phyloP scores from a whole-genome alignment of 352 stramenopile species.

The Phytophthora brassicae region DNA sequence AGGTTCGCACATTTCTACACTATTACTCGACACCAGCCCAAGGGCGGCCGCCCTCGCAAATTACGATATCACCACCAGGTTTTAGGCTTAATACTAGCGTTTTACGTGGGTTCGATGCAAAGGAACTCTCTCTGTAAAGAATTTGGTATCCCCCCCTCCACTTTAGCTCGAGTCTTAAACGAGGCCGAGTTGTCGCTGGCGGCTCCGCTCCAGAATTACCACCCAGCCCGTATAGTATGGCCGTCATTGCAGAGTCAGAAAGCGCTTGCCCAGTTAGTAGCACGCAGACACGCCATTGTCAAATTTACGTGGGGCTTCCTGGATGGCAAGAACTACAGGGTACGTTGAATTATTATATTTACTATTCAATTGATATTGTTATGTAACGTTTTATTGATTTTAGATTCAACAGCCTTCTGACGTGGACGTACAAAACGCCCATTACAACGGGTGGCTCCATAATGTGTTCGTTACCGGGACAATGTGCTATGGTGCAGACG shows the following conservation, averaged over 20 bases:
- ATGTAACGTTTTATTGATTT: neutral
- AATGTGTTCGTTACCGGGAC: slow-evolving; percentile 14
- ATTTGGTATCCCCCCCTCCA: neutral
- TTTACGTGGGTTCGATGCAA: neutral
- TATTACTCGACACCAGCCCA: neutral
- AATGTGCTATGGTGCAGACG: slow-evolving; percentile 12
- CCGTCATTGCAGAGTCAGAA: neutral
- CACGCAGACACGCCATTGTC: neutral
- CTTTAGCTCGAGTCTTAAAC: neutral
- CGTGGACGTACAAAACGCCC: slow-evolving; percentile 12
- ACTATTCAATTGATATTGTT: neutral
- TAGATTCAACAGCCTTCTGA: neutral
- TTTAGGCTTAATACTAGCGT: neutral
- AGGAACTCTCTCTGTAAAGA: neutral
- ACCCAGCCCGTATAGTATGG: neutral
- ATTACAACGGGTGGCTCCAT: slow-evolving; percentile 6
- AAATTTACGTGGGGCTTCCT: neutral
- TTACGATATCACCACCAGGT: neutral
- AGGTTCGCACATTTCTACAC: neutral
- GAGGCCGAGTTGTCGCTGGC: neutral
- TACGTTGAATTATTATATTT: neutral
- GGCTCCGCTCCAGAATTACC: neutral
- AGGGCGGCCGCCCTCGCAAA: neutral
- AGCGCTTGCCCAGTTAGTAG: neutral
- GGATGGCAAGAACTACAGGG: neutral